Conservation (phyloP, 1,139 yeast genomes). For the Yamadazyma songkhlaensis region DNA sequence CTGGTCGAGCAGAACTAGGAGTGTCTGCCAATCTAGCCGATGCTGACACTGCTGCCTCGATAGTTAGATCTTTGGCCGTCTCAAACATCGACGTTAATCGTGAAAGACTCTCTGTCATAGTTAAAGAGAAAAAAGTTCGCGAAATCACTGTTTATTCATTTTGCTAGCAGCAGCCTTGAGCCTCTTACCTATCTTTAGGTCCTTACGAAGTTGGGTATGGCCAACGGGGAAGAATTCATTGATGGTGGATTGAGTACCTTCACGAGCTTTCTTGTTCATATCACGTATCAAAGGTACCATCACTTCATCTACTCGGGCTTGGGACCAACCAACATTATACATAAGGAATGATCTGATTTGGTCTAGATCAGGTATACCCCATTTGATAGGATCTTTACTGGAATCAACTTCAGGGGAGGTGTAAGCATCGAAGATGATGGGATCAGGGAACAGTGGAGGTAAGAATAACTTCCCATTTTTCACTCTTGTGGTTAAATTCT, state of each 20-base stretch:
- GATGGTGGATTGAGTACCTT: slow-evolving; percentile 55
- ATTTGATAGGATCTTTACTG: slow-evolving; percentile 71
- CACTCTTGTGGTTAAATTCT: slow-evolving; percentile 54
- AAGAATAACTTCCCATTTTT: slow-evolving; percentile 61
- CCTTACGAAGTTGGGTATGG: slow-evolving; percentile 41
- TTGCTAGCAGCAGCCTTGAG: slow-evolving; percentile 56
- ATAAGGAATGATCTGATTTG: slow-evolving; percentile 67
- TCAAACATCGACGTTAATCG: slow-evolving; percentile 54
- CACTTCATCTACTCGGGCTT: slow-evolving; percentile 74
- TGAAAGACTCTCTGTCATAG: slow-evolving; percentile 43
- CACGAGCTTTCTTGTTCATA: slow-evolving; percentile 58
- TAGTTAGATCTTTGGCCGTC: slow-evolving; percentile 75
- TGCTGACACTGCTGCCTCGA: slow-evolving; percentile 81
- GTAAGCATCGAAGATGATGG: slow-evolving; percentile 70
- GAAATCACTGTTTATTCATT: slow-evolving; percentile 23
- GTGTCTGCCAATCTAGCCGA: slow-evolving; percentile 63
- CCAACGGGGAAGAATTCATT: slow-evolving; percentile 61
- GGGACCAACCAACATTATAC: slow-evolving; percentile 79
- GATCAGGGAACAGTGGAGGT: slow-evolving; percentile 68
- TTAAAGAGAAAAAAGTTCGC: background rate
- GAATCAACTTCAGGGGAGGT: slow-evolving; percentile 76
- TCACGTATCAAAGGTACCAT: slow-evolving; percentile 85
- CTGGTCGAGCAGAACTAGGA: slow-evolving; percentile 50
- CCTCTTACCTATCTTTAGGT: slow-evolving; percentile 54
- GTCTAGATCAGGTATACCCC: slow-evolving; percentile 92